Evolutionary conservation across 2,329 filamentous ascomycete species (phyloP), one percentile per base, ranked within the genome.

Genomic region (Aspergillus versicolor): DNA sequence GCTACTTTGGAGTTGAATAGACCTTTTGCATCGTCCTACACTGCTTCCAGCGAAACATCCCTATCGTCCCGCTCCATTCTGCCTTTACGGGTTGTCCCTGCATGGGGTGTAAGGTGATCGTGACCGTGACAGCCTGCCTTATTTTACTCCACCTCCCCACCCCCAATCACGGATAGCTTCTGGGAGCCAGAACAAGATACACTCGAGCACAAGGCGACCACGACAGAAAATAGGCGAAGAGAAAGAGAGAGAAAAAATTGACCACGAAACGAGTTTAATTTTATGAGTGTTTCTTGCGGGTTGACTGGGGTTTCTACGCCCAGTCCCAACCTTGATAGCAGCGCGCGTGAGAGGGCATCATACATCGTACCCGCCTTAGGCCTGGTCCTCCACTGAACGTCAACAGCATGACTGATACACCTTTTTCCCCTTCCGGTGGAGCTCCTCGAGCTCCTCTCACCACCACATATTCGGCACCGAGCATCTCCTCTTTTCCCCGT

Each of bases 381-480:
- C 52, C 41, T 52, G 42, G 60, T 58, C 59, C 59, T 66, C 51
- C 50, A 53, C 51, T 61, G 46, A 60, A 65, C 65, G 64, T 64
- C 63, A 59, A 61, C 66, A 69, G 63, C 66, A 81, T 80, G 77
- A 73, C 73, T 65, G 76, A 79, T 71, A 69, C 72, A 65, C 71
- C 73, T 61, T 72, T 70, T 63, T 67, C 74, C 60, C 67, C 74
- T 59, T 73, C 76, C 64, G 69, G 75, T 70, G 76, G 75, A 73
- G 71, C 70, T 67, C 65, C 60, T 63, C 59, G 67, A 65, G 68
- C 66, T 51, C 47, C 57, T 57, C 55, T 54, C 38, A 60, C 69
- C 65, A 66, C 70, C 62, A 67, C 69, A 51, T 72, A 71, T 65
- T 63, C 70, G 41, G 61, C 60, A 49, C 59, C 59, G 27, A 71